Evolutionary conservation across 306 rosid genomes (phyloP).

Genomic region (Vigna radiata): DNA sequence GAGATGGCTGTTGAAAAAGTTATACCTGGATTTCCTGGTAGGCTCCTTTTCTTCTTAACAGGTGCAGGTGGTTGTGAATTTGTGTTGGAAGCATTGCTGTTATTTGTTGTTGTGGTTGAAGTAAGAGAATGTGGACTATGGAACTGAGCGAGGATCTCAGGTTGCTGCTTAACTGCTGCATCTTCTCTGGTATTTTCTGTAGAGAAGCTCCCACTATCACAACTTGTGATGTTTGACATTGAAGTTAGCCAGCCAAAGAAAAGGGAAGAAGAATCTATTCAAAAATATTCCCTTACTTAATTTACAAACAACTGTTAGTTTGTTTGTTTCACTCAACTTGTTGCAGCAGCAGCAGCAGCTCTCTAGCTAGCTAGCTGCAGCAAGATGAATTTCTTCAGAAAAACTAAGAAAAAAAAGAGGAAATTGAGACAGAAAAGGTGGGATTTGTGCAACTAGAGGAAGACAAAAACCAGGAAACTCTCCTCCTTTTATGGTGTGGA

Average conservation of each 20-base stretch:
- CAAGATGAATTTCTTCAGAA: conserved; percentile 27
- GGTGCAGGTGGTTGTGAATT: conserved; percentile 55
- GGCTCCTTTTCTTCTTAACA: conserved; percentile 78
- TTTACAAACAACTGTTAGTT: conserved; percentile 29
- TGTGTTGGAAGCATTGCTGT: conserved; percentile 62
- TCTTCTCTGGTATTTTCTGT: conserved; percentile 63
- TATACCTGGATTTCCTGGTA: conserved; percentile 92
- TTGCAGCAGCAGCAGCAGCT: conserved; percentile 38
- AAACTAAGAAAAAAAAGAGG: background rate
- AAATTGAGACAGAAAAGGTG: conserved; percentile 53
- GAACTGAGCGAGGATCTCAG: conserved; percentile 55
- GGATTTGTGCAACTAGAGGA: conserved; percentile 73
- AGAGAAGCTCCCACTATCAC: conserved; percentile 79
- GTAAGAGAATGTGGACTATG: conserved; percentile 67
- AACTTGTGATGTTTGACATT: conserved; percentile 85
- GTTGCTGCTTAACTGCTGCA: conserved; percentile 50
- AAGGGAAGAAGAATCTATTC: conserved; percentile 37
- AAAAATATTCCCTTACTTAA: conserved; percentile 44
- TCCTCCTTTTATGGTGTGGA: conserved; percentile 73
- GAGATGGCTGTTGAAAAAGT: conserved; percentile 12
- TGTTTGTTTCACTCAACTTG: conserved; percentile 30
- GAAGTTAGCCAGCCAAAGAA: conserved; percentile 50
- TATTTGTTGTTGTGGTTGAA: conserved; percentile 55
- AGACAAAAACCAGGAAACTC: conserved; percentile 87
- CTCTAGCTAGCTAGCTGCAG: conserved; percentile 22